Evolutionary conservation across 228 moss, liverwort and hornwort genomes (phyloP), one percentile per base, ranked within the genome.

Genomic region (Sphagnum magellanicum): DNA sequence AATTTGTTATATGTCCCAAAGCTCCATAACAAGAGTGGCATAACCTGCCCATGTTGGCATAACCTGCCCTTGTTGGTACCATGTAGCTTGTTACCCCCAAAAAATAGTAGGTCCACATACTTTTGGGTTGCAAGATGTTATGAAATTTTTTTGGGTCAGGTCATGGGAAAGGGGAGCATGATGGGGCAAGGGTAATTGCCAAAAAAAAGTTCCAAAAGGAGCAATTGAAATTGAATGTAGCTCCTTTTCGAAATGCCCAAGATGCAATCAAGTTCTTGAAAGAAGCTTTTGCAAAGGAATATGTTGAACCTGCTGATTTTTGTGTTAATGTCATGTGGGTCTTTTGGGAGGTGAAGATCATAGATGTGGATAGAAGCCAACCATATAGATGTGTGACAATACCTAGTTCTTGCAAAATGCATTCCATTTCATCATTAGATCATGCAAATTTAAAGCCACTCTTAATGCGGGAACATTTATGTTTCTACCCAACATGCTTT

Each of bases 401-500:
- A 12, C 5, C 4, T 10, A 5, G 15, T 48, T 65, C 32, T 10
- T 50, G 3, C 32, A 2, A 32, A 32, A 32, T 32, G 32, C 32
- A 32, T 32, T 32, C 32, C 32, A 32, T 32, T 3, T 32, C 32
- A 32, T 32, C 65, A 49, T 8, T 65, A n/a, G 50, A n/a, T 8
- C 65, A 65, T 47, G 47, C 47, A 8, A 13, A 65, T 50, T 65
- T 0, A 8, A 12, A 65, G 32, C 50, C 50, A 50, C 13, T 65
- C 13, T 12, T 65, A 50, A 49, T 65, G 32, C 4, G 65, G 8
- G 0, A 65, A 49, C 0, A 6, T 0, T 65, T 49, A 47, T 65
- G 65, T 50, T 50, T 65, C 8, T 65, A 11, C 50, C 65, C 65
- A 65, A 65, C 65, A 16, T 65, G 65, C 50, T 9, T 49, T 12